phyloP scores from a whole-genome alignment of 257 asterid species.

The Solanum paucissectum region DNA sequence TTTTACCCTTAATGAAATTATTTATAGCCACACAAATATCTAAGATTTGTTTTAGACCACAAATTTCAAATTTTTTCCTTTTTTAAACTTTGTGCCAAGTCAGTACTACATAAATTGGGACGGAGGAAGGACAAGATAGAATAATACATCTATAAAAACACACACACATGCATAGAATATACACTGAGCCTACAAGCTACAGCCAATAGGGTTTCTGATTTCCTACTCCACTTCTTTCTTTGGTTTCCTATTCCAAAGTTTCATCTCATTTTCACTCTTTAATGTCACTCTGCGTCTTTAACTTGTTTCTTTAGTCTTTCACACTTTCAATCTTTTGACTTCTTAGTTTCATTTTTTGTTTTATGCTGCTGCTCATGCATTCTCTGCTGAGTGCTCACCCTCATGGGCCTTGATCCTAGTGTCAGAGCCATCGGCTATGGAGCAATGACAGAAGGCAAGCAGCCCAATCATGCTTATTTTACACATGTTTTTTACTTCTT shows the following conservation, averaged over 20 bases:
- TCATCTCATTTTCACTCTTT: not conserved
- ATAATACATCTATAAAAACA: not conserved
- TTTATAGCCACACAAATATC: not conserved
- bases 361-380: not conserved
- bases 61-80: not conserved
- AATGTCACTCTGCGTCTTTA: not conserved
- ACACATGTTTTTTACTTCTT: not conserved
- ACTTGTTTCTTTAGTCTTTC: not conserved
- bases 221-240: not conserved
- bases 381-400: not conserved
- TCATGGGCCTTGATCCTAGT: not conserved
- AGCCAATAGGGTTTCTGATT: not conserved
- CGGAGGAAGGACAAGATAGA: not conserved
- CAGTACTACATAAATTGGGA: not conserved
- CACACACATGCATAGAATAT: not conserved
- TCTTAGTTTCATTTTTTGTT: not conserved
- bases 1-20: not conserved
- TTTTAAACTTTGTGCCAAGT: not conserved
- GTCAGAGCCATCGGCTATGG: not conserved
- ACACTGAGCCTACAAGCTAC: not conserved
- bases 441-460: not conserved
- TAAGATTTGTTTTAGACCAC: not conserved
- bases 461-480: not conserved
- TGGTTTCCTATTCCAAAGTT: not conserved
- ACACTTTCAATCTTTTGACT: not conserved